Conservation (phyloP, 805 yeast genomes). For the Vanderwaltozyma verrucispora region DNA sequence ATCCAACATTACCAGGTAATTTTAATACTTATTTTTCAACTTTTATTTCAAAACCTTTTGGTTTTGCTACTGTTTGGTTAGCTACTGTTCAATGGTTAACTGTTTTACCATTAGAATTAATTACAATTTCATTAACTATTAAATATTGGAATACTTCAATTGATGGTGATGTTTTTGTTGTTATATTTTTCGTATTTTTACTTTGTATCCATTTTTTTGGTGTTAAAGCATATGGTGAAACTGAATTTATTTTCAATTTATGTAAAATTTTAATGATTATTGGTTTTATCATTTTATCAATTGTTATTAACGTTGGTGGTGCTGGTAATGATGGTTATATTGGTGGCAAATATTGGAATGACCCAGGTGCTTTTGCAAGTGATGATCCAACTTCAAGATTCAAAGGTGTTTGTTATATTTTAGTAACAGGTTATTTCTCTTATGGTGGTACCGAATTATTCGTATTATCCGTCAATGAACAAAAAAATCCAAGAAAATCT, state of each 20-base stretch:
- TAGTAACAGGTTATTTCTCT: constrained; percentile 54
- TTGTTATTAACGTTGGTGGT: constrained; percentile 51
- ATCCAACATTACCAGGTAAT: constrained; percentile 32
- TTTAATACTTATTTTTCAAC: constrained; percentile 31
- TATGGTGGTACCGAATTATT: constrained; percentile 59
- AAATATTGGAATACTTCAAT: constrained; percentile 39
- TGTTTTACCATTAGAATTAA: constrained; percentile 54
- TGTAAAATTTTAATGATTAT: constrained; percentile 46
- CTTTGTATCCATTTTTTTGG: constrained; percentile 47
- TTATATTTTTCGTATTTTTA: constrained; percentile 43
- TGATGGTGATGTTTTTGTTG: constrained; percentile 46
- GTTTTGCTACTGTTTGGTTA: constrained; percentile 66
- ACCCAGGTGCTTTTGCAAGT: constrained; percentile 41
- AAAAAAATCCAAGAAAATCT: constrained; percentile 46
- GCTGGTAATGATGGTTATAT: constrained; percentile 43
- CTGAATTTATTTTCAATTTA: constrained; percentile 47
- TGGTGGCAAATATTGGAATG: constrained; percentile 50
- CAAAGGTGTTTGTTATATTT: constrained; percentile 56
- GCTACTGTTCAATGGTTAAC: constrained; percentile 56
- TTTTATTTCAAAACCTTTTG: constrained; percentile 56
- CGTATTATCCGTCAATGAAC: constrained; percentile 61
- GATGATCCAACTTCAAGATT: constrained; percentile 31
- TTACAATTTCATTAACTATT: constrained; percentile 46
- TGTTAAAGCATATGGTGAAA: constrained; percentile 60
- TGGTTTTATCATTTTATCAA: constrained; percentile 49